phyloP scores from a whole-genome alignment of 371 early-diverging fungal genomes.

The Mortierella sp. region DNA sequence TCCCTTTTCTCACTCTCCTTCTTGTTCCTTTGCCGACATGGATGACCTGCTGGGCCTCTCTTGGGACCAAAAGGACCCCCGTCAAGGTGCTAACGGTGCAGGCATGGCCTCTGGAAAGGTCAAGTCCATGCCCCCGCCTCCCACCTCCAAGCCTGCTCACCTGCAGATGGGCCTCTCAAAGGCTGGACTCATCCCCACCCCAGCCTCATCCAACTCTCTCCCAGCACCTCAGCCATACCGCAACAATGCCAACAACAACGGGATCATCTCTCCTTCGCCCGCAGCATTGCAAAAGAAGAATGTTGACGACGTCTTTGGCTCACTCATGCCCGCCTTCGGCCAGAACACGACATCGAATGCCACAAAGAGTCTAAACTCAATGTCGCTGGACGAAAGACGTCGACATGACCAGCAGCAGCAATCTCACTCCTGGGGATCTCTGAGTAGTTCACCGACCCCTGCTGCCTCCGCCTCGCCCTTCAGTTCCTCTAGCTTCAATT shows the following conservation, averaged over 20 bases:
- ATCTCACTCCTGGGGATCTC: conserved; percentile 21
- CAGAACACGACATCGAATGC: conserved; percentile 17
- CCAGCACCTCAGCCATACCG: neutral
- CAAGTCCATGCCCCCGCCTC: conserved; percentile 42
- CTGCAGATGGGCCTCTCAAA: conserved; percentile 53
- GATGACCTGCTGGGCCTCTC: conserved; percentile 56
- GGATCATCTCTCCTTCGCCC: neutral
- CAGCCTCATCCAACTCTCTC: conserved; percentile 12
- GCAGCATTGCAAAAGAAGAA: conserved; percentile 31
- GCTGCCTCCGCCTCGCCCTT: conserved; percentile 9
- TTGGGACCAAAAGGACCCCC: conserved; percentile 39
- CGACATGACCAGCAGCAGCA: conserved; percentile 50
- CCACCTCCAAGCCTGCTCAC: conserved; percentile 41
- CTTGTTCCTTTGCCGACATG: conserved; percentile 24
- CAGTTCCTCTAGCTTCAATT: neutral
- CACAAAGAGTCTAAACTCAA: conserved; percentile 33
- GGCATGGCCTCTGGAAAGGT: conserved; percentile 18
- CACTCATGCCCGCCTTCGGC: conserved; percentile 46
- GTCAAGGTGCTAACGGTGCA: neutral
- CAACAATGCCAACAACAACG: conserved; percentile 11
- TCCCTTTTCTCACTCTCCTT: neutral
- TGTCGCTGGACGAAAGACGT: conserved; percentile 49
- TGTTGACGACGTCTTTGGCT: conserved; percentile 50
- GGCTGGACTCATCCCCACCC: conserved; percentile 27
- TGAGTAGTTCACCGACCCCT: conserved; percentile 19